A percentile compares a stretch with the other conserved stretches of the same genome.
Conservation (phyloP, 116 monocot species). For the Cymodocea nodosa region DNA sequence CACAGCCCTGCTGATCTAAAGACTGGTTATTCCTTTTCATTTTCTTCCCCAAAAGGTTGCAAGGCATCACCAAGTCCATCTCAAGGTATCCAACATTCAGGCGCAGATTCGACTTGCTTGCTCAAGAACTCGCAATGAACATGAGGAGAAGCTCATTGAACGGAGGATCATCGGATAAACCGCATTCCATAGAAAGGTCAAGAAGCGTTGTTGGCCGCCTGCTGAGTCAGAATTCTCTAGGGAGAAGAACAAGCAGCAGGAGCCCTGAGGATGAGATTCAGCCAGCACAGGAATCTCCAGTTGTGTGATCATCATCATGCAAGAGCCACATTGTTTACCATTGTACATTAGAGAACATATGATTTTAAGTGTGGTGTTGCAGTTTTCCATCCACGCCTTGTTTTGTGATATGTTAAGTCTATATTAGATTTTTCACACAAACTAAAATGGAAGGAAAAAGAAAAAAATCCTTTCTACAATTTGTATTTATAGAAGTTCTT, state of each 20-base stretch:
- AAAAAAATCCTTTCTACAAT: too few species aligned
- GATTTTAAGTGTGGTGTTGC: too few species aligned
- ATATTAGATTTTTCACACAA: too few species aligned
- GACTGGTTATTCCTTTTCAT: not conserved
- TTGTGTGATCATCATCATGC: not conserved
- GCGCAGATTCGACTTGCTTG: conserved; percentile 57
- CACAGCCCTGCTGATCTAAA: not conserved
- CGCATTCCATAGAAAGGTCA: conserved; percentile 9
- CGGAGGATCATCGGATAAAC: conserved; percentile 5
- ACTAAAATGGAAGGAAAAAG: too few species aligned
- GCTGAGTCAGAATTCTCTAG: conserved; percentile 47
- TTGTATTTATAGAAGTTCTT: too few species aligned
- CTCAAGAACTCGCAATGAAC: conserved; percentile 58
- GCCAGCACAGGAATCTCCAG: not conserved
- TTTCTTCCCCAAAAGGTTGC: conserved; percentile 39
- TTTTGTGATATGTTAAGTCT: too few species aligned
- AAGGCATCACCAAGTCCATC: conserved; percentile 91
- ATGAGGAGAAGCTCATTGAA: conserved; percentile 14
- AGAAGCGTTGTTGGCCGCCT: conserved; percentile 26
- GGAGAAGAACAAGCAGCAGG: conserved; percentile 17
- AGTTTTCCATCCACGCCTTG: too few species aligned
- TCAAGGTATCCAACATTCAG: conserved; percentile 76
- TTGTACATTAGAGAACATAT: too few species aligned
- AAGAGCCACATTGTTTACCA: too few species aligned
- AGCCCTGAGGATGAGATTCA: not conserved